Evolutionary conservation across 106 monocot genomes (phyloP).

Genomic region (Dioscorea zingiberensis): DNA sequence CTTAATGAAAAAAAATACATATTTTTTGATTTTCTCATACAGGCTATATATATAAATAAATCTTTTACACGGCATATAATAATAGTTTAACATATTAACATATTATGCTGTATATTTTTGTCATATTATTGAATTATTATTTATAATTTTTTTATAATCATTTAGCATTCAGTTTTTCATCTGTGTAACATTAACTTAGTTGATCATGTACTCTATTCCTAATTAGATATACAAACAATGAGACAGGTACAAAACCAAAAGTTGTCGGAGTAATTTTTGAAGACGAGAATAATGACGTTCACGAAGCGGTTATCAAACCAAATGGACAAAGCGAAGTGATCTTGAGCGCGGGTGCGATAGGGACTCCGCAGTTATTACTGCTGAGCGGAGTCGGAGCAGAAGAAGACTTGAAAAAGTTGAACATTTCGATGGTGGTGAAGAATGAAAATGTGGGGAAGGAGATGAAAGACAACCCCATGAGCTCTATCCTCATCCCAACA

Average conservation of each 20-base stretch:
- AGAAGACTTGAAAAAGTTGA: slow-evolving; percentile 38
- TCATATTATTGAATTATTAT: too few relatives aligned
- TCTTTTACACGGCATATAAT: too few relatives aligned
- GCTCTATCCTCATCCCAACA: slow-evolving; percentile 72
- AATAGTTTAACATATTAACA: too few relatives aligned
- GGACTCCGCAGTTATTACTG: slow-evolving; percentile 74
- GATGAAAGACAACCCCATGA: slow-evolving; percentile 92
- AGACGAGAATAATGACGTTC: slow-evolving; percentile 38
- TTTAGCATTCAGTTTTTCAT: too few relatives aligned
- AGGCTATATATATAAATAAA: too few relatives aligned
- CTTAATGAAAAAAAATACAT: too few relatives aligned
- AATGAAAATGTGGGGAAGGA: slow-evolving; percentile 67
- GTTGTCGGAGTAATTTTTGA: slow-evolving; percentile 51
- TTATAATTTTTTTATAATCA: too few relatives aligned
- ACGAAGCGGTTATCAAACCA: slow-evolving; percentile 19
- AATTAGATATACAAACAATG: too few relatives aligned
- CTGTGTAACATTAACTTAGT: too few relatives aligned
- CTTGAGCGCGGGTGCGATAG: slow-evolving; percentile 73
- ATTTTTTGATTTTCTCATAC: too few relatives aligned
- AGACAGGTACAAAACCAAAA: slow-evolving; percentile 25
- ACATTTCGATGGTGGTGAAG: slow-evolving; percentile 41
- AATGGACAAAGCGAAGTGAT: slow-evolving; percentile 49
- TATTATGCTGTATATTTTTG: too few relatives aligned
- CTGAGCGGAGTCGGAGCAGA: slow-evolving; percentile 83
- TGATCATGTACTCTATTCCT: too few relatives aligned